Percentiles rank a stretch among this genome's conserved stretches.
Evolutionary conservation across 495 filamentous ascomycete species (phyloP).

Genomic region (Aspergillus olivimuriae): DNA sequence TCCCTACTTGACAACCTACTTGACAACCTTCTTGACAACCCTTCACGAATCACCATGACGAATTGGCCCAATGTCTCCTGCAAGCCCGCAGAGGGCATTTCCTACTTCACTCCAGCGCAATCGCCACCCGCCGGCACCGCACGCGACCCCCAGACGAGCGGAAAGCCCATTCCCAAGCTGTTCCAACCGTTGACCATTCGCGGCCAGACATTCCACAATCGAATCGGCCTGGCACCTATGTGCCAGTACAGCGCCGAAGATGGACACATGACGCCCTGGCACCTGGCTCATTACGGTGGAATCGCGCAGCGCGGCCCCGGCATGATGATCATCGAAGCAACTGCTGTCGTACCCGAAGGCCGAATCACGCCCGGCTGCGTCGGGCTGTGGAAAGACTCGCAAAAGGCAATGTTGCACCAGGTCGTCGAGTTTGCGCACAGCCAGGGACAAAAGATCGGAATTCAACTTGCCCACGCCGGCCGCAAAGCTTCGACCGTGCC

Average conservation of each 20-base stretch:
- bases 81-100: slow-evolving; percentile 38
- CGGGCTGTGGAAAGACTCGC: slow-evolving; percentile 68
- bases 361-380: slow-evolving; percentile 65
- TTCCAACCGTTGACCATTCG: slow-evolving; percentile 53
- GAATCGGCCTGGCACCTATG: slow-evolving; percentile 51
- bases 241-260: slow-evolving; percentile 64
- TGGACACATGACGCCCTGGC: slow-evolving; percentile 56
- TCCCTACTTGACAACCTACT: too few relatives aligned
- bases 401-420: slow-evolving; percentile 53
- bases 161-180: slow-evolving; percentile 51
- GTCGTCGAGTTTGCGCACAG: slow-evolving; percentile 64
- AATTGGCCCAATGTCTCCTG: slow-evolving; percentile 27
- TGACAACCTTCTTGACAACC: too few relatives aligned
- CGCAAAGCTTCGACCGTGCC: slow-evolving; percentile 66
- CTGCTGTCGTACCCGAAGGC: slow-evolving; percentile 60
- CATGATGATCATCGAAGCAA: slow-evolving; percentile 66
- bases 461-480: slow-evolving; percentile 71
- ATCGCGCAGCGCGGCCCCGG: slow-evolving; percentile 59
- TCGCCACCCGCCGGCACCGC: slow-evolving; percentile 54
- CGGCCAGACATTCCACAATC: slow-evolving; percentile 45
- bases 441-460: slow-evolving; percentile 63
- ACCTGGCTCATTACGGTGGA: slow-evolving; percentile 49
- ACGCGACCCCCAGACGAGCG: slow-evolving; percentile 42
- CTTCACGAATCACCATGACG: too few relatives aligned
- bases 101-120: slow-evolving; percentile 59